Conservation (phyloP, 2,329 filamentous ascomycete genomes). For the Pyrenophora teres region DNA sequence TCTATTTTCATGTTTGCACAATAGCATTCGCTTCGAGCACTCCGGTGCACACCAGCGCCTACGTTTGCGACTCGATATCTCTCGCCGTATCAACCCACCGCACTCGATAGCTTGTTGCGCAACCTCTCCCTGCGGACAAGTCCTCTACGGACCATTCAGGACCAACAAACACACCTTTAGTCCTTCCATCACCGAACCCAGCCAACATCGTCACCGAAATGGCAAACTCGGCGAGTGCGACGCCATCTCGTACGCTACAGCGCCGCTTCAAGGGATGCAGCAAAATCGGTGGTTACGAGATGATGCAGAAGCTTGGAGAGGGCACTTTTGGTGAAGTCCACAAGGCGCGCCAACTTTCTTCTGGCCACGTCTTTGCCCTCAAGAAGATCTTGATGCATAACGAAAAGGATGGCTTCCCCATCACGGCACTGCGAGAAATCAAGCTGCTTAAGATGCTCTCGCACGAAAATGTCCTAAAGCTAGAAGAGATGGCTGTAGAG, state of each 20-base stretch:
- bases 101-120: conserved; percentile 18
- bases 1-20: conserved; percentile 21
- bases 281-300: conserved; percentile 77
- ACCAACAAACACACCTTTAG: conserved; percentile 4
- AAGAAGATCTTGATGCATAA: conserved; percentile 99
- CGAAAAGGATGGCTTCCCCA: conserved; percentile 99
- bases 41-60: conserved; percentile 29
- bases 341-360: conserved; percentile 78
- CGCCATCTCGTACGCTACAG: conserved; percentile 57
- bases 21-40: conserved; percentile 19
- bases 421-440: conserved; percentile 95
- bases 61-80: conserved; percentile 15
- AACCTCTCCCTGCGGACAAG: conserved; percentile 8
- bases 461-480: conserved; percentile 81
- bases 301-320: conserved; percentile 84
- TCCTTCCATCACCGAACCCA: not conserved
- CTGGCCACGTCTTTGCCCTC: conserved; percentile 77
- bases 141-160: conserved; percentile 23
- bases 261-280: conserved; percentile 81
- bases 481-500: conserved; percentile 97
- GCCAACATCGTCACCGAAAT: conserved; percentile 14
- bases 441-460: conserved; percentile 95
- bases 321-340: conserved; percentile 97
- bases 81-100: conserved; percentile 9
- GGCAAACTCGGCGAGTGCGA: conserved; percentile 24